Conservation (phyloP, 2,329 filamentous ascomycete genomes). For the Ophiostoma montium region DNA sequence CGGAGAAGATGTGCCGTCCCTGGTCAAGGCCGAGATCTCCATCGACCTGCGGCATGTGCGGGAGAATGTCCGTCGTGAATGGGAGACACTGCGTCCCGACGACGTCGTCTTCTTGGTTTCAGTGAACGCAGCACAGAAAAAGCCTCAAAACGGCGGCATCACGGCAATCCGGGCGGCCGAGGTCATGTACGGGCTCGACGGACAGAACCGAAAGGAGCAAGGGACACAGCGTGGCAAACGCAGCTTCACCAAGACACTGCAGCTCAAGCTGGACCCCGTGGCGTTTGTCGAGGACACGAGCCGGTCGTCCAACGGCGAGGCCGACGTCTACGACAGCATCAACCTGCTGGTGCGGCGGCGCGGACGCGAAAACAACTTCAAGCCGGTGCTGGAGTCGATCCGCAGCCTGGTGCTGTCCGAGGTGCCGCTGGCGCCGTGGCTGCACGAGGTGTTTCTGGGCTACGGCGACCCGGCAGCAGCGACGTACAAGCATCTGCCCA, state of each 20-base stretch:
- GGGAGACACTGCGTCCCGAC: slow-evolving; percentile 75
- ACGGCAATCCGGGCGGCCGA: slow-evolving; percentile 66
- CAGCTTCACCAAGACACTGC: slow-evolving; percentile 51
- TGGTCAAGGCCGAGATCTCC: slow-evolving; percentile 72
- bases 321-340: slow-evolving; percentile 68
- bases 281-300: slow-evolving; percentile 69
- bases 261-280: slow-evolving; percentile 66
- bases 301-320: slow-evolving; percentile 47
- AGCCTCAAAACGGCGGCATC: slow-evolving; percentile 28
- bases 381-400: slow-evolving; percentile 81
- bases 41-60: slow-evolving; percentile 72
- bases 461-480: slow-evolving; percentile 88
- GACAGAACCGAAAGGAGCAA: slow-evolving; percentile 51
- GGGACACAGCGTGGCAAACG: slow-evolving; percentile 34
- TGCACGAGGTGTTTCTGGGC: slow-evolving; percentile 94
- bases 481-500: slow-evolving; percentile 68
- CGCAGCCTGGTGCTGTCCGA: slow-evolving; percentile 73
- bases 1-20: slow-evolving; percentile 68
- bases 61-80: slow-evolving; percentile 65
- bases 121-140: slow-evolving; percentile 47
- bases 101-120: slow-evolving; percentile 83
- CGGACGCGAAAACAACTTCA: slow-evolving; percentile 94
- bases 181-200: slow-evolving; percentile 73
- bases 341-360: slow-evolving; percentile 76
- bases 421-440: slow-evolving; percentile 74